Evolutionary conservation across 306 rosid species (phyloP).

Genomic region (Casuarina equisetifolia): DNA sequence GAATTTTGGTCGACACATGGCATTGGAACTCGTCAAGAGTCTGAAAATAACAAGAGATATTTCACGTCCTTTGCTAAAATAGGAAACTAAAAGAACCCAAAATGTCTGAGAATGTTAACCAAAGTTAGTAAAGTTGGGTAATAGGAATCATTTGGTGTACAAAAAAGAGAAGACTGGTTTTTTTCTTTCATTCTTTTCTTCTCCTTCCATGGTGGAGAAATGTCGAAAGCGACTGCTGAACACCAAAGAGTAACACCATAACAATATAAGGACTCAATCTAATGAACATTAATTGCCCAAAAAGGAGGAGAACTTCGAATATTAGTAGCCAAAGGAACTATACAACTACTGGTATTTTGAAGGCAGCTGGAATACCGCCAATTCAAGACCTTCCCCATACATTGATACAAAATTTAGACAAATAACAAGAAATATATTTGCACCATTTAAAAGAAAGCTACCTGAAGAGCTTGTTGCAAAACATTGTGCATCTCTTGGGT

Average conservation of each 20-base stretch:
- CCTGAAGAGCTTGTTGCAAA: constrained; percentile 37
- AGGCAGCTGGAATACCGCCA: background rate
- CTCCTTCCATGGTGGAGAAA: too few species aligned
- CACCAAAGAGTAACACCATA: background rate
- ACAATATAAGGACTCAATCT: too few species aligned
- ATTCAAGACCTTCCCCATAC: background rate
- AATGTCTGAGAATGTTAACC: background rate
- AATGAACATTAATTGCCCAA: too few species aligned
- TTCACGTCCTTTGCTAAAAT: background rate
- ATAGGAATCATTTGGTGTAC: background rate
- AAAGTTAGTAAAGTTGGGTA: background rate
- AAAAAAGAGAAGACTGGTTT: background rate
- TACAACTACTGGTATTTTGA: background rate
- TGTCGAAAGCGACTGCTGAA: background rate
- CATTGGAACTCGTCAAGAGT: constrained; percentile 29
- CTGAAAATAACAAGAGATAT: constrained; percentile 4
- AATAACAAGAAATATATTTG: background rate
- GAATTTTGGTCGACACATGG: constrained; percentile 16
- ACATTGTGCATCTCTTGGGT: constrained; percentile 20
- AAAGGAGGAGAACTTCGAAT: too few species aligned
- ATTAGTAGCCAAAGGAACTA: too few species aligned
- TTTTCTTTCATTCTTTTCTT: too few species aligned
- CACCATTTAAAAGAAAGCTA: constrained; percentile 10
- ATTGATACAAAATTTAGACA: background rate
- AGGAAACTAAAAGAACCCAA: background rate